These are phyloP conservation scores for Panicum miliaceum DNA, from an alignment of 176 grass and related monocot species.

Conservation along the genomic window DNA sequence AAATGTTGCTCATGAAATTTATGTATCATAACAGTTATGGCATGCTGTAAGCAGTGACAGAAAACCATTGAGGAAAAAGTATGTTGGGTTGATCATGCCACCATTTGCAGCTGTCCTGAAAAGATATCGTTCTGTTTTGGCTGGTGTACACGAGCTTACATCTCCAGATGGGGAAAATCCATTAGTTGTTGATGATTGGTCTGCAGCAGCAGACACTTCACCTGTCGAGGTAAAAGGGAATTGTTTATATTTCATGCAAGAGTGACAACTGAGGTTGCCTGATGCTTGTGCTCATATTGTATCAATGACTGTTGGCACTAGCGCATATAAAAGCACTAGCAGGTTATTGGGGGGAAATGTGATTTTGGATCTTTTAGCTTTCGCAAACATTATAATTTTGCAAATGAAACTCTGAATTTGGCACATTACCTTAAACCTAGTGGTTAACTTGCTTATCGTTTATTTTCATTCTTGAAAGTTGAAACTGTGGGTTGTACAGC, in stretches of 20 bases:
- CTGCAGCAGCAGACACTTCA: conserved; percentile 70
- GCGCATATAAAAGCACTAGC: background rate
- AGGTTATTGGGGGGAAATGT: background rate
- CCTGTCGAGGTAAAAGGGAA: conserved; percentile 69
- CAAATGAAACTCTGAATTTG: conserved; percentile 34
- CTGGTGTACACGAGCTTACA: conserved; percentile 83
- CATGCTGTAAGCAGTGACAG: conserved; percentile 83
- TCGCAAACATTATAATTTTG: conserved; percentile 31
- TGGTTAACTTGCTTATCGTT: conserved; percentile 28
- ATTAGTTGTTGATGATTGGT: conserved; percentile 73
- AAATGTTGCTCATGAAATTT: conserved; percentile 45
- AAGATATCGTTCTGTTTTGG: conserved; percentile 81
- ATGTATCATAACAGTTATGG: conserved; percentile 73
- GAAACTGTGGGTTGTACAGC: conserved; percentile 12
- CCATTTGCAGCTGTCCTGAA: conserved; percentile 82
- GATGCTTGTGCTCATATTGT: conserved; percentile 20
- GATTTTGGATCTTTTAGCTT: conserved; percentile 8
- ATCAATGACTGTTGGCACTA: background rate
- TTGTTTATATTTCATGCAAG: conserved; percentile 28
- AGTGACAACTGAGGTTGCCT: conserved; percentile 15
- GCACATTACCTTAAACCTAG: conserved; percentile 8
- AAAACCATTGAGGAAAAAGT: conserved; percentile 84
- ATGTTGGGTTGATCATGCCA: conserved; percentile 81
- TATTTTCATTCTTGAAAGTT: conserved; percentile 4
- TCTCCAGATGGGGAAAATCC: conserved; percentile 89